Evolutionary conservation across 176 grass and related monocot species (phyloP).

Genomic region (Eremochloa ophiuroides): DNA sequence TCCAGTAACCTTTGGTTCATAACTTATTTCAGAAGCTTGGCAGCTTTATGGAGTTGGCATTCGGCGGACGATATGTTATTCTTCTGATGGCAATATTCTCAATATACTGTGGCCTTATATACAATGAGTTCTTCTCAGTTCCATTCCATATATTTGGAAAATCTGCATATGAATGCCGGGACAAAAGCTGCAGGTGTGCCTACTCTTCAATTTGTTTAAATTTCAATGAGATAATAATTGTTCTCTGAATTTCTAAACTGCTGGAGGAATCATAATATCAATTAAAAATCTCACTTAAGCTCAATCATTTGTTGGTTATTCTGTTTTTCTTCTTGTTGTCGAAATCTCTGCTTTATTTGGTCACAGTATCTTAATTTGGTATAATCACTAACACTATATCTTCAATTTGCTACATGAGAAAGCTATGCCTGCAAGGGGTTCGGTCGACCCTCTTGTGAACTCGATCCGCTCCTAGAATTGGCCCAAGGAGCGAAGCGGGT

Average conservation of each 20-base stretch:
- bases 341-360: background rate
- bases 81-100: constrained; percentile 99
- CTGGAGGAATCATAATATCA: background rate
- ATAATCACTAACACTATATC: background rate
- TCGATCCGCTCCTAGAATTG: too few relatives aligned
- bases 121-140: constrained; percentile 99
- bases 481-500: too few relatives aligned
- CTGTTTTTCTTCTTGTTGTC: background rate
- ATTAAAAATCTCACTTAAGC: background rate
- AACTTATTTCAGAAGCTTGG: constrained; percentile 76
- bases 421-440: background rate
- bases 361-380: background rate
- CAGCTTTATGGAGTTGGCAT: constrained; percentile 99
- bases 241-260: constrained; percentile 4
- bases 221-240: background rate
- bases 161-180: constrained; percentile 91
- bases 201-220: background rate
- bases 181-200: constrained; percentile 76
- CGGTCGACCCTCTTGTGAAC: too few relatives aligned
- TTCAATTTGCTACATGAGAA: background rate
- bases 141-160: constrained; percentile 96
- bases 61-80: constrained; percentile 97
- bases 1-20: background rate
- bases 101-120: constrained; percentile 99
- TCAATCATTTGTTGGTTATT: background rate